Evolutionary conservation across 148 eudicot species (phyloP).

Genomic region (Bassia scoparia): DNA sequence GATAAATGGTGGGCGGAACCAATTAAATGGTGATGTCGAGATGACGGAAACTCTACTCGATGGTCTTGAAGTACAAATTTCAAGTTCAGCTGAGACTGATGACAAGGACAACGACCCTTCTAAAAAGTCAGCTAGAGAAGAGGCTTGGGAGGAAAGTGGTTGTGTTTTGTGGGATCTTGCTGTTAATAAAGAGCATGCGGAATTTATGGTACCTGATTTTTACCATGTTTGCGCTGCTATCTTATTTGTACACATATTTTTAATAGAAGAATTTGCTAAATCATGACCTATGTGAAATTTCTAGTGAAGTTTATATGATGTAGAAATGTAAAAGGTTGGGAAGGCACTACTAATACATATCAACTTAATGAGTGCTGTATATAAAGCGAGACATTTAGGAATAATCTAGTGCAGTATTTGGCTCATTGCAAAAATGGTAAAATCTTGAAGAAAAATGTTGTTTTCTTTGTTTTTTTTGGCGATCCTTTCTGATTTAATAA

Average conservation of each 20-base stretch:
- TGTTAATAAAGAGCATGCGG: slow-evolving; percentile 78
- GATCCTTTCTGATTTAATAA: neutral
- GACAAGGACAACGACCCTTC: slow-evolving; percentile 26
- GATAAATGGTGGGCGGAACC: slow-evolving; percentile 30
- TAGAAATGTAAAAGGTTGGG: neutral
- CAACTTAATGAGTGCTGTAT: neutral
- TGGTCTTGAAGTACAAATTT: slow-evolving; percentile 22
- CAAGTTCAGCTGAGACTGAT: slow-evolving; percentile 24
- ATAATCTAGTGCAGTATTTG: neutral
- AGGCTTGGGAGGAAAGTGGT: slow-evolving; percentile 82
- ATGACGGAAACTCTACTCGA: slow-evolving; percentile 41
- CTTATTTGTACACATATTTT: slow-evolving; percentile 2
- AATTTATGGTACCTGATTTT: slow-evolving; percentile 58
- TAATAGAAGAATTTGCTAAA: too few relatives aligned
- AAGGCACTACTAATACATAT: neutral
- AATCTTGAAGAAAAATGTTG: neutral
- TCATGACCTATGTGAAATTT: too few relatives aligned
- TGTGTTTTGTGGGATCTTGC: slow-evolving; percentile 96
- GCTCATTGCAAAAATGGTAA: neutral
- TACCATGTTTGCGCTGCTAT: neutral
- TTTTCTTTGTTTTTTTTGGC: neutral
- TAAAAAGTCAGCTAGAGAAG: slow-evolving; percentile 41
- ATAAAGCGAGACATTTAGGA: neutral
- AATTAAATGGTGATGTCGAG: slow-evolving; percentile 28
- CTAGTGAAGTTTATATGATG: slow-evolving; percentile 1